Conservation (phyloP, 2,329 filamentous ascomycete species). For the Verticillium nubilum region DNA sequence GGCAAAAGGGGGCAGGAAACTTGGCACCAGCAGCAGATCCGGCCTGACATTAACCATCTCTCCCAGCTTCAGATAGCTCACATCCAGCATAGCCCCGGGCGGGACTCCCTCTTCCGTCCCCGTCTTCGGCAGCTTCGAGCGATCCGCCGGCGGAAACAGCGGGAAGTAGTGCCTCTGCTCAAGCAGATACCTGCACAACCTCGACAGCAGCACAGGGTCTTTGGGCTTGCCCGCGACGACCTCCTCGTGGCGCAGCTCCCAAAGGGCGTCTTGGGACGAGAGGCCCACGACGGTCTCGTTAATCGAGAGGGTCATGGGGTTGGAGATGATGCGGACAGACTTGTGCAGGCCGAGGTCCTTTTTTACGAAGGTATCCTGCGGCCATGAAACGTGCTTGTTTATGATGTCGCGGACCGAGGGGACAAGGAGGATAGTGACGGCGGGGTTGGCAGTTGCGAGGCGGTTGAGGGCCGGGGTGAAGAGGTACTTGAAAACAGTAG, state of each 20-base stretch:
- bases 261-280: slow-evolving; percentile 78
- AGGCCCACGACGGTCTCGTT: slow-evolving; percentile 84
- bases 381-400: slow-evolving; percentile 81
- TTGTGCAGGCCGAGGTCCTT: slow-evolving; percentile 77
- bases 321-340: slow-evolving; percentile 71
- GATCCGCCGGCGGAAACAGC: slow-evolving; percentile 73
- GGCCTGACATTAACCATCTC: slow-evolving; percentile 86
- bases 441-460: slow-evolving; percentile 64
- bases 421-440: slow-evolving; percentile 73
- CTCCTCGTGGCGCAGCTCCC: slow-evolving; percentile 75
- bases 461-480: slow-evolving; percentile 69
- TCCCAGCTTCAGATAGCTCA: slow-evolving; percentile 78
- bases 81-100: slow-evolving; percentile 74
- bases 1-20: slow-evolving; percentile 77
- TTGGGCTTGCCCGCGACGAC: slow-evolving; percentile 50
- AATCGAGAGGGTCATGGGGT: slow-evolving; percentile 82
- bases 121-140: slow-evolving; percentile 60
- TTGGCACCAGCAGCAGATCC: slow-evolving; percentile 80
- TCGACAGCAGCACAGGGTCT: slow-evolving; percentile 58
- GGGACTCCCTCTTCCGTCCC: slow-evolving; percentile 54
- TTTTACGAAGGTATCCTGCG: slow-evolving; percentile 55
- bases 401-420: slow-evolving; percentile 81
- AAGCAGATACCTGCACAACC: slow-evolving; percentile 73
- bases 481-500: slow-evolving; percentile 76
- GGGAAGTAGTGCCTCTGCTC: slow-evolving; percentile 91